A percentile compares a stretch with the other conserved stretches of the same genome.
Evolutionary conservation across 2,329 filamentous ascomycete species (phyloP).

Genomic region (Dactylellina cionopaga): DNA sequence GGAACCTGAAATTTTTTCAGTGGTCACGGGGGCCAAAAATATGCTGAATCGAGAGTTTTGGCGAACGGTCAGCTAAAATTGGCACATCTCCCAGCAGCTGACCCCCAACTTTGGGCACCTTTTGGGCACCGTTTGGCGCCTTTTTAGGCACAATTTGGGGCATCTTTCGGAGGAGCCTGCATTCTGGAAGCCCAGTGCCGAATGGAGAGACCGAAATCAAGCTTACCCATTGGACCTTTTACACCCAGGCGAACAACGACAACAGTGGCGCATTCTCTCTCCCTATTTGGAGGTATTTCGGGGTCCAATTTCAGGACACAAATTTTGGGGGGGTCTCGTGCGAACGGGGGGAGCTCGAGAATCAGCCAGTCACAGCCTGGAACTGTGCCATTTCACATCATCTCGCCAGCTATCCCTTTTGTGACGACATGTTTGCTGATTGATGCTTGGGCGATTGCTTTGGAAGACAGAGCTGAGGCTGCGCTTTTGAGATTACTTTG

Average conservation of each 20-base stretch:
- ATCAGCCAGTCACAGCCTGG: constrained; percentile 12
- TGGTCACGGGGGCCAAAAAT: constrained; percentile 46
- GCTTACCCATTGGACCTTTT: constrained; percentile 34
- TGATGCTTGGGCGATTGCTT: background rate
- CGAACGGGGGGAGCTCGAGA: background rate
- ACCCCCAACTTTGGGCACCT: constrained; percentile 40
- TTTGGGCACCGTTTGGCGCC: background rate
- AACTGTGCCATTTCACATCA: constrained; percentile 19
- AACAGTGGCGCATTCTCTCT: constrained; percentile 45
- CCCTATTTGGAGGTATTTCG: constrained; percentile 6
- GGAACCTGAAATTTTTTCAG: constrained; percentile 41
- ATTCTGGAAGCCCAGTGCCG: constrained; percentile 42
- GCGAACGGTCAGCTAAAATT: constrained; percentile 33
- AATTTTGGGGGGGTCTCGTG: constrained; percentile 33
- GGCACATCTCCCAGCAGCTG: constrained; percentile 36
- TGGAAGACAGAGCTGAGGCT: background rate
- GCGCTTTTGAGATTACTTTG: too few species aligned
- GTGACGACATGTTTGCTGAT: constrained; percentile 6
- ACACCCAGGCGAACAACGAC: constrained; percentile 24
- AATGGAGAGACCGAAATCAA: constrained; percentile 29
- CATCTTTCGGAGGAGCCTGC: too few species aligned
- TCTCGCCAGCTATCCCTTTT: constrained; percentile 37
- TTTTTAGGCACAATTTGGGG: constrained; percentile 1
- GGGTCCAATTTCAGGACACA: constrained; percentile 5
- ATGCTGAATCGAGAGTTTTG: constrained; percentile 19